Conservation (phyloP, 2,329 filamentous ascomycete species). For the Pseudogymnoascus sp. region DNA sequence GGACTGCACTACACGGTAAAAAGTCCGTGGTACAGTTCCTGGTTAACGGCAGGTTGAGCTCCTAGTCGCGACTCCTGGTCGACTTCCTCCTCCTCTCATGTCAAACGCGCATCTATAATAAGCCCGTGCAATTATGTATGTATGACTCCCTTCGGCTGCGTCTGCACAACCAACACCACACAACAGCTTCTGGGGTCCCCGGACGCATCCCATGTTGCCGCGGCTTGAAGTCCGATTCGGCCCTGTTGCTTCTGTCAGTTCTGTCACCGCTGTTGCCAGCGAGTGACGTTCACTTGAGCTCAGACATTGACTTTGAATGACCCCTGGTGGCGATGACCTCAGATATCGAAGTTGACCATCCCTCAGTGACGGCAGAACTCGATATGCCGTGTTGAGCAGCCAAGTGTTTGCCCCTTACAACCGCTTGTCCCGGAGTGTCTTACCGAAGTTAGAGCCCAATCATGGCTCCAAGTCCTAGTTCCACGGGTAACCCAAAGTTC, state of each 20-base stretch:
- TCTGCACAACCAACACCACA: background rate
- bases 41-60: constrained; percentile 2
- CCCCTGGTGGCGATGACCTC: constrained; percentile 3
- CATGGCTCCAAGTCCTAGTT: constrained; percentile 1
- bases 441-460: constrained; percentile 3
- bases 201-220: constrained; percentile 1
- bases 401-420: constrained; percentile 5
- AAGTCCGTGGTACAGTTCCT: background rate
- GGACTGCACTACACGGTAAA: background rate
- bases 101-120: constrained; percentile 6
- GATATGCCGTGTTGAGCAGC: constrained; percentile 5
- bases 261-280: background rate
- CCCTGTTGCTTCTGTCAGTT: background rate
- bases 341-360: background rate
- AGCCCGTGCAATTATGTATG: background rate
- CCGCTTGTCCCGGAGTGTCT: constrained; percentile 6
- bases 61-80: background rate
- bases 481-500: constrained; percentile 7
- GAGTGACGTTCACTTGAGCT: constrained; percentile 1
- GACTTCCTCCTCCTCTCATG: background rate
- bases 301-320: background rate
- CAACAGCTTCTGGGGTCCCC: constrained; percentile 4
- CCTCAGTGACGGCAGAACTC: background rate
- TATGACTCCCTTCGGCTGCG: background rate
- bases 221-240: constrained; percentile 6